phyloP scores from a whole-genome alignment of 495 filamentous ascomycete species.

The Penicillium paradoxum region DNA sequence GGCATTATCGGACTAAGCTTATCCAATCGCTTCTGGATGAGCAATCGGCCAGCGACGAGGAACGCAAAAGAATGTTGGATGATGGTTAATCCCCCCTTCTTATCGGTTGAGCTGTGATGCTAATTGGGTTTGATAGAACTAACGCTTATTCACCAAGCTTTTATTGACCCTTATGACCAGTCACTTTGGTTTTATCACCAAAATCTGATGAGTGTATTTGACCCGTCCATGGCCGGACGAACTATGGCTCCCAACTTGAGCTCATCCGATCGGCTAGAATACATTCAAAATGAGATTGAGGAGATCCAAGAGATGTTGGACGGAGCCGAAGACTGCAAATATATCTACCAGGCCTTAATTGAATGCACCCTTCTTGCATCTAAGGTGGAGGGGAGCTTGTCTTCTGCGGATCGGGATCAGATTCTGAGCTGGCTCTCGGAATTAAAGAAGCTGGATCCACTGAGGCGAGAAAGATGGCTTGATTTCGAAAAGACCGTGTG shows the following conservation, averaged over 20 bases:
- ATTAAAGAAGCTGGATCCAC: slow-evolving; percentile 62
- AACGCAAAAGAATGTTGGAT: slow-evolving; percentile 65
- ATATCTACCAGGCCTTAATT: slow-evolving; percentile 74
- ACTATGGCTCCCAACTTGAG: slow-evolving; percentile 61
- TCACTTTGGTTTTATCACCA: slow-evolving; percentile 96
- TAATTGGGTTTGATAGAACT: slow-evolving; percentile 52
- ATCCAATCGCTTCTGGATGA: slow-evolving; percentile 72
- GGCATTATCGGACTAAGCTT: slow-evolving; percentile 83
- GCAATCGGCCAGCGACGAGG: slow-evolving; percentile 53
- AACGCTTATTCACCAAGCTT: slow-evolving; percentile 63
- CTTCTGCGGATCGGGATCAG: slow-evolving; percentile 34
- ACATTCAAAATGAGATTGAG: slow-evolving; percentile 63
- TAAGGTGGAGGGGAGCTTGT: slow-evolving; percentile 32
- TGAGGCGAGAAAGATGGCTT: slow-evolving; percentile 63
- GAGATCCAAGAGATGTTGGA: slow-evolving; percentile 68
- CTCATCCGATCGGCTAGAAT: slow-evolving; percentile 55
- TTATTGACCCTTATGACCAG: slow-evolving; percentile 88
- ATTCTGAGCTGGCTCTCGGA: slow-evolving; percentile 58
- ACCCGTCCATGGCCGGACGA: slow-evolving; percentile 43
- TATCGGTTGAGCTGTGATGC: not conserved
- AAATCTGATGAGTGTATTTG: slow-evolving; percentile 63
- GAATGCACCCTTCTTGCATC: slow-evolving; percentile 45
- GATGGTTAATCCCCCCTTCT: slow-evolving; percentile 47
- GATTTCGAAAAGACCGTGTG: slow-evolving; percentile 48
- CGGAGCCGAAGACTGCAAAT: slow-evolving; percentile 70